Conservation (phyloP, 345 rosid species). For the Geranium brycei region DNA sequence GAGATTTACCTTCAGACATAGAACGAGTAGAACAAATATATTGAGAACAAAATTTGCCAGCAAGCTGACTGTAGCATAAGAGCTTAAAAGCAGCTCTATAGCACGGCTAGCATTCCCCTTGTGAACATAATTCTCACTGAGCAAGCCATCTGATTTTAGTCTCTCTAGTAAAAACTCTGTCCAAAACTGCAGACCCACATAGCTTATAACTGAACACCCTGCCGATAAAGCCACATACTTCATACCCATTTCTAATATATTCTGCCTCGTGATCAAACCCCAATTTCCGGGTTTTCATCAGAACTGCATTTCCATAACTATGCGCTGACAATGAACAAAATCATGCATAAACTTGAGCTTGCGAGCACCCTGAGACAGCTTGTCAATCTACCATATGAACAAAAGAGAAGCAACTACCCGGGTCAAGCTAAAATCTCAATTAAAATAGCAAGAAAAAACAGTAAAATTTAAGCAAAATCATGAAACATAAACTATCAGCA, state of each 20-base stretch:
- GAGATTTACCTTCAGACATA: constrained; percentile 64
- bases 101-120: constrained; percentile 37
- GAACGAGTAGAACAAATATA: constrained; percentile 58
- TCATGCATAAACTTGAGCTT: neutral
- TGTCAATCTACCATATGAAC: neutral
- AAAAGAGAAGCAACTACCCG: neutral
- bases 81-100: constrained; percentile 50
- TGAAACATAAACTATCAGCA: neutral
- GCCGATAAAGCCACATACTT: constrained; percentile 50
- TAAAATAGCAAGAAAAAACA: no score
- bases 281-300: constrained; percentile 29
- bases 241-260: constrained; percentile 47
- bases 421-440: no score
- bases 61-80: constrained; percentile 51
- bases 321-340: constrained; percentile 2
- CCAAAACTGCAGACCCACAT: constrained; percentile 63
- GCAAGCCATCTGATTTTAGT: constrained; percentile 39
- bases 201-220: constrained; percentile 60
- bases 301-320: constrained; percentile 23
- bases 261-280: constrained; percentile 24
- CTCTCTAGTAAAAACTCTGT: constrained; percentile 48
- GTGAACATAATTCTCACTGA: constrained; percentile 26
- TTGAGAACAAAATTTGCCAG: constrained; percentile 66
- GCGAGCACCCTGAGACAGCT: neutral
- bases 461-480: neutral